Evolutionary conservation across 805 yeast genomes (phyloP).

Genomic region (Sugiyamaella chiloensis): DNA sequence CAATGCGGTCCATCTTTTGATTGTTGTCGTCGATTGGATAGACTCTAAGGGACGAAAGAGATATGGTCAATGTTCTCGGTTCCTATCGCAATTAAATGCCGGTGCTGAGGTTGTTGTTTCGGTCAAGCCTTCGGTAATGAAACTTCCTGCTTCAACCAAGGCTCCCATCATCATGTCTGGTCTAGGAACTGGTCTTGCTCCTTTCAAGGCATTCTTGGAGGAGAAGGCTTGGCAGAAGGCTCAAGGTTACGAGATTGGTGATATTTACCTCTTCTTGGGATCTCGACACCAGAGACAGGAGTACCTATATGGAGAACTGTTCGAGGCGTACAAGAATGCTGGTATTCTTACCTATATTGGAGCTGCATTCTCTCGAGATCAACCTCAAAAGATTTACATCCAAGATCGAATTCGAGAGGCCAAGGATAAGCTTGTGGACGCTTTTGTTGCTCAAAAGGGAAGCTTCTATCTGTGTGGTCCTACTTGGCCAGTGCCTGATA

Average conservation of each 20-base stretch:
- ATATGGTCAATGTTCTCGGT: slow-evolving; percentile 93
- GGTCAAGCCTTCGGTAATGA: slow-evolving; percentile 97
- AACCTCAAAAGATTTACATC: slow-evolving; percentile 88
- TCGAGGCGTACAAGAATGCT: slow-evolving; percentile 95
- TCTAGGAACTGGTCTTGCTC: slow-evolving; percentile 96
- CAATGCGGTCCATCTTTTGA: slow-evolving; percentile 82
- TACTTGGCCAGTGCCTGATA: slow-evolving; percentile 98
- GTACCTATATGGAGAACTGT: slow-evolving; percentile 91
- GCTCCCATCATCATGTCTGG: slow-evolving; percentile 97
- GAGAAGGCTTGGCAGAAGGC: slow-evolving; percentile 90
- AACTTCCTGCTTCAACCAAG: slow-evolving; percentile 79
- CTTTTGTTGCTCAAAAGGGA: slow-evolving; percentile 75
- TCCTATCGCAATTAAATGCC: slow-evolving; percentile 68
- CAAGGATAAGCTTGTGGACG: slow-evolving; percentile 67
- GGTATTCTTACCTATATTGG: slow-evolving; percentile 92
- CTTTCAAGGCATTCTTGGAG: slow-evolving; percentile 95
- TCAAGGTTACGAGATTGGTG: slow-evolving; percentile 88
- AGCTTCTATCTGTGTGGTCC: slow-evolving; percentile 97
- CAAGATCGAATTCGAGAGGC: slow-evolving; percentile 88
- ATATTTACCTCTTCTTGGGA: slow-evolving; percentile 81
- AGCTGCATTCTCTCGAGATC: slow-evolving; percentile 98
- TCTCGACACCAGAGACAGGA: slow-evolving; percentile 95
- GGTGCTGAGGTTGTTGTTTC: slow-evolving; percentile 89
- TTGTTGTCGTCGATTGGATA: slow-evolving; percentile 95
- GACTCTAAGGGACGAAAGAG: slow-evolving; percentile 82